These are phyloP conservation scores for Fusarium sublunatum DNA, from an alignment of 2,329 filamentous ascomycete species.

Conservation along the genomic window DNA sequence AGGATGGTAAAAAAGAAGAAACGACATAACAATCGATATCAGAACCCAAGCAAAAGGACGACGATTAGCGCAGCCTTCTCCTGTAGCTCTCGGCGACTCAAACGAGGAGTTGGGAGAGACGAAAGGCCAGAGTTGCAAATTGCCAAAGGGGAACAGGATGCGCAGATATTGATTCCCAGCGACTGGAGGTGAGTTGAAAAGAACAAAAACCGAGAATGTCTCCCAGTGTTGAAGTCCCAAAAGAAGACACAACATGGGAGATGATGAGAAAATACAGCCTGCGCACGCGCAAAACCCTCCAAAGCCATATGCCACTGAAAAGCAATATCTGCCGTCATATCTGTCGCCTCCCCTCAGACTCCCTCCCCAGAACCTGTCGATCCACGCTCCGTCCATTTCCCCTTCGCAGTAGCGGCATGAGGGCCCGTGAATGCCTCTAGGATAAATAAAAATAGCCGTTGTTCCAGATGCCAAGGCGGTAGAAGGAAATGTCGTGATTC, in stretches of 20 bases:
- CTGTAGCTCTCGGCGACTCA: constrained; percentile 4
- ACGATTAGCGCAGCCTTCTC: constrained; percentile 7
- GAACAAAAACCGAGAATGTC: constrained; percentile 25
- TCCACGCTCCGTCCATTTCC: constrained; percentile 14
- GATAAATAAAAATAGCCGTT: constrained; percentile 22
- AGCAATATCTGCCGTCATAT: constrained; percentile 31
- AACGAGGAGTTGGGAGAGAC: constrained; percentile 3
- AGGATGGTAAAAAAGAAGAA: constrained; percentile 39
- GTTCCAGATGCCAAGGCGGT: constrained; percentile 37
- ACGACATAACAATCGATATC: constrained; percentile 29
- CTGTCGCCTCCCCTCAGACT: constrained; percentile 16
- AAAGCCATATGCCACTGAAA: constrained; percentile 24
- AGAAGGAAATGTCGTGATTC: constrained; percentile 28
- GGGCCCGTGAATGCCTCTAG: constrained; percentile 23
- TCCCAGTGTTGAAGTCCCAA: constrained; percentile 14
- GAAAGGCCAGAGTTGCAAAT: constrained; percentile 13
- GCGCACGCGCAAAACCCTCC: constrained; percentile 36
- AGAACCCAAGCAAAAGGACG: constrained; percentile 34
- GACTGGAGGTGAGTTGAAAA: constrained; percentile 12
- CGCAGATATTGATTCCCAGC: constrained; percentile 7
- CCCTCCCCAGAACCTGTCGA: constrained; percentile 29
- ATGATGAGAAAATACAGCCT: constrained; percentile 40
- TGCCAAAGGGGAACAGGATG: constrained; percentile 2
- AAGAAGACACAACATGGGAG: constrained; percentile 12
- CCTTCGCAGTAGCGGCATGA: constrained; percentile 14